phyloP scores from a whole-genome alignment of 2,329 filamentous ascomycete species.

The Aphanocladium album region DNA sequence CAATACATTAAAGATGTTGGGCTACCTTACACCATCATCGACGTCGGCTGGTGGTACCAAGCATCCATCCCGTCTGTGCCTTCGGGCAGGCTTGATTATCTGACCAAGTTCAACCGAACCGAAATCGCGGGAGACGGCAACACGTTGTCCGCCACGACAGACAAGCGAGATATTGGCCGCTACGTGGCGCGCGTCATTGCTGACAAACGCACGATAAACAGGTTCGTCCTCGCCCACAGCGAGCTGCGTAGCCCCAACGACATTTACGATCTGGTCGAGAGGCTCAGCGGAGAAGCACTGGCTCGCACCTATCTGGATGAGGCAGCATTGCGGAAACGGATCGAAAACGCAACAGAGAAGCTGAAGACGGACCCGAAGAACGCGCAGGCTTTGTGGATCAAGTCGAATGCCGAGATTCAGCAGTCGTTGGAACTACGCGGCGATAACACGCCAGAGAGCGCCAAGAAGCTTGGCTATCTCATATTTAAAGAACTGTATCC shows the following conservation, averaged over 20 bases:
- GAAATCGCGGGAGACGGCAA: constrained; percentile 42
- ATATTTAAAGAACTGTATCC: background rate
- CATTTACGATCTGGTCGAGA: constrained; percentile 41
- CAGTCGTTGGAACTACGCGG: background rate
- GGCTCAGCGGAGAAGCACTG: constrained; percentile 38
- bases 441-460: background rate
- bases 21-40: constrained; percentile 52
- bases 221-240: constrained; percentile 43
- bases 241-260: constrained; percentile 42
- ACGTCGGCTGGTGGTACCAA: constrained; percentile 57
- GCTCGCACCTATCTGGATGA: no score
- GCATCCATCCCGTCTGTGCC: constrained; percentile 26
- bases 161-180: constrained; percentile 47
- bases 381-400: background rate
- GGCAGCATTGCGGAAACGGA: no score
- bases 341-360: no score
- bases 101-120: constrained; percentile 28
- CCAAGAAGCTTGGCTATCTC: background rate
- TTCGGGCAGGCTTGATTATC: constrained; percentile 33
- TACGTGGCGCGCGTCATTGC: constrained; percentile 47
- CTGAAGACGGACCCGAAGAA: background rate
- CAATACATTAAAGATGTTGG: constrained; percentile 42
- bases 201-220: constrained; percentile 50
- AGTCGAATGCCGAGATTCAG: background rate
- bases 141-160: constrained; percentile 37